These are phyloP conservation scores for Rhexocercosporidium sp. DNA, from an alignment of 2,329 filamentous ascomycete species.

Conservation along the genomic window DNA sequence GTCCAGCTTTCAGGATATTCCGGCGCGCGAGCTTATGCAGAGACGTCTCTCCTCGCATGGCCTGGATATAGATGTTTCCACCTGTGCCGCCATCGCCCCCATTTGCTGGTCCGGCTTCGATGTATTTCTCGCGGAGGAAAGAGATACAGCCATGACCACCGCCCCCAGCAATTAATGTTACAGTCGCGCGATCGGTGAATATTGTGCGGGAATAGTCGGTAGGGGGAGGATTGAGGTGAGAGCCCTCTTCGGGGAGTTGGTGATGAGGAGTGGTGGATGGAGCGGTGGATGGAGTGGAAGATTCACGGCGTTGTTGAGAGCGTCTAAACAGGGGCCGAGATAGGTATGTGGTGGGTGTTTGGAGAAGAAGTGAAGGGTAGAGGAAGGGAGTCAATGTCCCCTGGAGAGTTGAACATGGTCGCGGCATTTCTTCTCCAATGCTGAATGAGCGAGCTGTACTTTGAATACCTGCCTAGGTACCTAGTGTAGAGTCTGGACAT, in stretches of 20 bases:
- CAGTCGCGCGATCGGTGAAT: slow-evolving; percentile 84
- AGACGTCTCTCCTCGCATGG: slow-evolving; percentile 87
- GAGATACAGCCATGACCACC: slow-evolving; percentile 95
- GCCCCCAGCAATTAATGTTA: slow-evolving; percentile 77
- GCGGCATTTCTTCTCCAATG: slow-evolving; percentile 36
- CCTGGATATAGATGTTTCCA: slow-evolving; percentile 93
- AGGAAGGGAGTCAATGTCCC: slow-evolving; percentile 43
- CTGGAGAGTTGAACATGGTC: slow-evolving; percentile 37
- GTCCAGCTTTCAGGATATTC: slow-evolving; percentile 74
- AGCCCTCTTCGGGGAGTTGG: slow-evolving; percentile 36
- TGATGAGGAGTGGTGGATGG: slow-evolving; percentile 20
- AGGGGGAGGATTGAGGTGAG: slow-evolving; percentile 79
- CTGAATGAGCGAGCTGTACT: not conserved
- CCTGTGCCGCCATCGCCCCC: slow-evolving; percentile 93
- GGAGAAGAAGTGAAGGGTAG: slow-evolving; percentile 40
- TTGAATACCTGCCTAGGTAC: too few species aligned
- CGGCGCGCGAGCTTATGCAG: slow-evolving; percentile 87
- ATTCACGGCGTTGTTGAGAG: slow-evolving; percentile 29
- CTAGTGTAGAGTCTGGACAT: not conserved
- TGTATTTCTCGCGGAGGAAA: slow-evolving; percentile 88
- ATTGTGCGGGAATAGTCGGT: slow-evolving; percentile 83
- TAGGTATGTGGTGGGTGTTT: slow-evolving; percentile 15
- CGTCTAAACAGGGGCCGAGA: slow-evolving; percentile 25
- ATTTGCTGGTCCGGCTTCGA: slow-evolving; percentile 88
- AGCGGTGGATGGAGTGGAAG: slow-evolving; percentile 24